Base-by-base conservation (phyloP, 106 monocot genomes). In the Chionographis japonica region DNA sequence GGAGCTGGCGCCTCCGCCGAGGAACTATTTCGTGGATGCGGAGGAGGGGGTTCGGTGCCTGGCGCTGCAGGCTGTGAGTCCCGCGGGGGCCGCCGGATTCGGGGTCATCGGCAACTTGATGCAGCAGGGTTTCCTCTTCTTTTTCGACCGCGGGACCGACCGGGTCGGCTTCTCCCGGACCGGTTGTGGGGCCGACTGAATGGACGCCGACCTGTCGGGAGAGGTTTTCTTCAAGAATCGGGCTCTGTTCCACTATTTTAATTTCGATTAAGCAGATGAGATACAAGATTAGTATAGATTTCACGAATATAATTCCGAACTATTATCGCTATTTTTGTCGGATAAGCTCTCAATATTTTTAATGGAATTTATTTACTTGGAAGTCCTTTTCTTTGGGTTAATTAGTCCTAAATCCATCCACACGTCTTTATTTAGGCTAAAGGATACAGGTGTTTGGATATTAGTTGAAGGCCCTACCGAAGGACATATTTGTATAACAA, bases 71-170 rank as follows among this genome's bases (percentile, higher is more conserved):
- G 70, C 83, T 12, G 62, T 74, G 50, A 18, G 35, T 17, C 19
- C 54, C 1, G 54, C 54, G 0, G 58, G 51, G 2, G 65, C 51
- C 0, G 60, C 55, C 12, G 73, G 72, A 7, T 70, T 74, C 56
- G 83, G 64, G 12, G 83, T 83, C n/a, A 66, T 83, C 60, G 83
- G 83, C 8, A 83, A 77, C 53, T 53, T 83, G 13, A 78, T 83
- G 78, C 83, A 83, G 70, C 83, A 83, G 53, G 83, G 83, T 4
- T 83, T 78, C 40, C 60, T 78, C 15, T 61, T 83, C 50, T 74
- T 74, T 6, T 83, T 83, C 78, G 83, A 83, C 60, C 78, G 77
- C 3, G 69, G 36, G 16, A 40, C 14, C 4, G 41, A 63, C 39
- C 83, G 83, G 59, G 70, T 83, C 64, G 83, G 78, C 4, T 83